phyloP scores from a whole-genome alignment of 805 yeast genomes.

The Kluyveromyces starmeri region DNA sequence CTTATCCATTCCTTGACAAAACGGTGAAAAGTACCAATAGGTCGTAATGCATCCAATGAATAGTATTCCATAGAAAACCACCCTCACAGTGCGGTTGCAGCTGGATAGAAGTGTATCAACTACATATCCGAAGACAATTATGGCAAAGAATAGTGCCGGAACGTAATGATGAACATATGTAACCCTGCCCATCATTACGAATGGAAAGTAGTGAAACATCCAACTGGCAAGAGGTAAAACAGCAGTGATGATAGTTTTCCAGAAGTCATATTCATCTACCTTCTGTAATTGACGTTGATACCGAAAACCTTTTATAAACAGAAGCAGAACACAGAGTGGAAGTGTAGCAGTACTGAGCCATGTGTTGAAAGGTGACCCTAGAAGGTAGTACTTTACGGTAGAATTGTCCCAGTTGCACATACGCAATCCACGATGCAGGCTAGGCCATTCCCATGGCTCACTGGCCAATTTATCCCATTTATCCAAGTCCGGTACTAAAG shows the following conservation, averaged over 20 bases:
- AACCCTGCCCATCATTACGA: slow-evolving; percentile 89
- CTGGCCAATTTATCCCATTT: slow-evolving; percentile 66
- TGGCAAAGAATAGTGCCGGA: slow-evolving; percentile 92
- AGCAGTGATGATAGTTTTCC: slow-evolving; percentile 51
- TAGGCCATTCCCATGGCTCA: slow-evolving; percentile 84
- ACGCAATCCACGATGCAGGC: slow-evolving; percentile 65
- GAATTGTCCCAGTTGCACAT: slow-evolving; percentile 63
- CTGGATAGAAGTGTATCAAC: slow-evolving; percentile 21
- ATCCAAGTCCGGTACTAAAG: slow-evolving; percentile 67
- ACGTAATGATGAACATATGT: slow-evolving; percentile 94
- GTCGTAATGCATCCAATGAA: slow-evolving; percentile 43
- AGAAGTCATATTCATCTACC: slow-evolving; percentile 35
- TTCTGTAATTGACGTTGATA: slow-evolving; percentile 66
- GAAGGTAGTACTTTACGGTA: slow-evolving; percentile 51
- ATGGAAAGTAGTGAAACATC: slow-evolving; percentile 83
- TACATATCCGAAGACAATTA: slow-evolving; percentile 45
- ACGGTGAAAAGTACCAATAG: slow-evolving; percentile 54
- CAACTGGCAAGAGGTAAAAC: slow-evolving; percentile 83
- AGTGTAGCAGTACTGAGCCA: slow-evolving; percentile 63
- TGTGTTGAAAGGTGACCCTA: slow-evolving; percentile 73
- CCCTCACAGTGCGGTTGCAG: slow-evolving; percentile 18
- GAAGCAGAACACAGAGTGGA: slow-evolving; percentile 38
- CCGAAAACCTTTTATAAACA: slow-evolving; percentile 31
- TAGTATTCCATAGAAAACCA: slow-evolving; percentile 34
- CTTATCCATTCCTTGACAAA: slow-evolving; percentile 77